phyloP scores from a whole-genome alignment of 306 rosid genomes.

The Sophora flavescens region DNA sequence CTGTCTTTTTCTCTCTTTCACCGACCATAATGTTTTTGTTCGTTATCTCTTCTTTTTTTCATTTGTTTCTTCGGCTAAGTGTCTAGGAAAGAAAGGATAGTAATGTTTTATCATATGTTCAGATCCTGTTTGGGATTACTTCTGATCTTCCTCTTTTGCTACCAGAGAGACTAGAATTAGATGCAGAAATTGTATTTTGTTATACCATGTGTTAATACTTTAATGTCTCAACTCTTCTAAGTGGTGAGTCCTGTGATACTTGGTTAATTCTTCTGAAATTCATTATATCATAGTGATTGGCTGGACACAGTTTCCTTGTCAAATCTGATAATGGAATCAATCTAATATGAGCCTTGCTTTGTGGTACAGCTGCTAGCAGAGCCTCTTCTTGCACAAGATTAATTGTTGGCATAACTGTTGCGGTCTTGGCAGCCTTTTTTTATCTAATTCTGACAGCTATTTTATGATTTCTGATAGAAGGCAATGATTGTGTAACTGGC shows the following conservation, averaged over 20 bases:
- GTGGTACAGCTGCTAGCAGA: constrained; percentile 50
- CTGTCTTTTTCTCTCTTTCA: too few relatives aligned
- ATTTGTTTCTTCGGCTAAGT: too few relatives aligned
- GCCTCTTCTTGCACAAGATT: constrained; percentile 29
- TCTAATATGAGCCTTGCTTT: constrained; percentile 30
- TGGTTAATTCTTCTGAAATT: not conserved
- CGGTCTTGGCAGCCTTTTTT: constrained; percentile 31
- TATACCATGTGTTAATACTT: constrained; percentile 42
- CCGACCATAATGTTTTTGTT: too few relatives aligned
- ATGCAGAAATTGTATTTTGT: constrained; percentile 48
- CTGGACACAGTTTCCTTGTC: not conserved
- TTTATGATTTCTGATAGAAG: not conserved
- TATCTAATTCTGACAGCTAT: constrained; percentile 4
- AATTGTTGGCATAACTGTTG: constrained; percentile 30
- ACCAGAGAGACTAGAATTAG: constrained; percentile 1
- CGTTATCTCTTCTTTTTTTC: too few relatives aligned
- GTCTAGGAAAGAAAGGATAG: too few relatives aligned
- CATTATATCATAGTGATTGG: too few relatives aligned
- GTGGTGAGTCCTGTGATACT: constrained; percentile 50
- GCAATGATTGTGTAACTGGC: too few relatives aligned
- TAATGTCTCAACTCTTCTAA: constrained; percentile 52
- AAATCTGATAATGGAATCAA: not conserved
- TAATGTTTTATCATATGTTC: too few relatives aligned
- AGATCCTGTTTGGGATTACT: not conserved
- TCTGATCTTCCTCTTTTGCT: constrained; percentile 26